Percentiles rank a stretch among this genome's conserved stretches.
These are phyloP conservation scores for Quercus phellos DNA, from an alignment of 331 rosid species.

Conservation along the genomic window DNA sequence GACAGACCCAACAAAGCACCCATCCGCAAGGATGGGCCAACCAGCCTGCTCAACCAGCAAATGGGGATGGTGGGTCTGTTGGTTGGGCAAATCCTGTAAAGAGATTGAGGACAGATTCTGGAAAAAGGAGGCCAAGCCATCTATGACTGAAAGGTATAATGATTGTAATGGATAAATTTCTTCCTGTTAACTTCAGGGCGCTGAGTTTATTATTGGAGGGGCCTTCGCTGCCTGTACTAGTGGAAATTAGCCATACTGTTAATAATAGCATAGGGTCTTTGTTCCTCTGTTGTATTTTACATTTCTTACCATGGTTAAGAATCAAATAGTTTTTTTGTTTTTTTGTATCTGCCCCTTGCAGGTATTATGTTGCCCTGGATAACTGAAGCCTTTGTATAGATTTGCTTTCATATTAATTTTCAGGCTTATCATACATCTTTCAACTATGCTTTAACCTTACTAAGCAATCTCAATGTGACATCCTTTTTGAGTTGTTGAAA, in stretches of 20 bases:
- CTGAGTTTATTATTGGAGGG: slow-evolving; percentile 32
- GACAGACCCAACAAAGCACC: slow-evolving; percentile 48
- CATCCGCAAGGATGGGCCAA: slow-evolving; percentile 66
- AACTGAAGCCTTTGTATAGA: slow-evolving; percentile 37
- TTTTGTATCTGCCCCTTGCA: slow-evolving; percentile 33
- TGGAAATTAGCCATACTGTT: slow-evolving; percentile 43
- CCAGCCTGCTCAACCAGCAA: slow-evolving; percentile 55
- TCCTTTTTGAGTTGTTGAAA: not conserved
- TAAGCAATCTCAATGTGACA: too few relatives aligned
- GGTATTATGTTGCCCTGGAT: slow-evolving; percentile 18
- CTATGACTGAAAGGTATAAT: slow-evolving; percentile 36
- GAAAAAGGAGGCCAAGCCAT: slow-evolving; percentile 96
- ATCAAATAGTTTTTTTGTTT: slow-evolving; percentile 14
- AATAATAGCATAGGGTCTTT: slow-evolving; percentile 28
- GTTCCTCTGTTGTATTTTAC: slow-evolving; percentile 33
- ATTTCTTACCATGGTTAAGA: slow-evolving; percentile 22
- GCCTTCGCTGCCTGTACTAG: slow-evolving; percentile 31
- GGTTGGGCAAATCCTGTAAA: slow-evolving; percentile 98
- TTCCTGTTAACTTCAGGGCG: slow-evolving; percentile 19
- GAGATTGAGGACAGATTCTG: slow-evolving; percentile 88
- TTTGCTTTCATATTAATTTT: slow-evolving; percentile 14
- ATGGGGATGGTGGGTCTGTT: slow-evolving; percentile 54
- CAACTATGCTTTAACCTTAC: not conserved
- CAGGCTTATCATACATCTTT: not conserved
- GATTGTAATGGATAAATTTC: slow-evolving; percentile 26